Evolutionary conservation across 306 rosid genomes (phyloP).

Genomic region (Inga leiocalycina): DNA sequence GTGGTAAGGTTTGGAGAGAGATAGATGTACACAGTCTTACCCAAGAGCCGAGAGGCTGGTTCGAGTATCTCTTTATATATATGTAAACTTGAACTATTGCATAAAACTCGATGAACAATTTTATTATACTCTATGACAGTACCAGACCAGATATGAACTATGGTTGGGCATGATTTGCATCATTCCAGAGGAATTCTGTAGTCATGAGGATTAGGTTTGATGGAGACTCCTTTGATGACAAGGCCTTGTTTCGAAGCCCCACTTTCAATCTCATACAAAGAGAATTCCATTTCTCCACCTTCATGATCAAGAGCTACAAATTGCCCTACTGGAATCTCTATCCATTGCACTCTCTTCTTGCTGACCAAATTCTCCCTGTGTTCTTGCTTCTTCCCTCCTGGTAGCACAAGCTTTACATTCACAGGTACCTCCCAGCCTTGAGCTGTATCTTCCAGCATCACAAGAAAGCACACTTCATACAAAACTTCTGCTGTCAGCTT

Average conservation of each 20-base stretch:
- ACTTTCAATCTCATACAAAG: conserved; percentile 59
- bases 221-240: conserved; percentile 55
- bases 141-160: not conserved
- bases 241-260: conserved; percentile 77
- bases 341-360: conserved; percentile 47
- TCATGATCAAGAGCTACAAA: conserved; percentile 34
- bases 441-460: conserved; percentile 56
- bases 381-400: conserved; percentile 55
- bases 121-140: not conserved
- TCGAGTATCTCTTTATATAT: too few relatives aligned
- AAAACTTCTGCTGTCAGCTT: conserved; percentile 58
- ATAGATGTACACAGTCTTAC: too few relatives aligned
- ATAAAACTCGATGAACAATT: not conserved
- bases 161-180: not conserved
- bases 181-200: not conserved
- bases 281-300: conserved; percentile 61
- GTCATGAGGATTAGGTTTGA: conserved; percentile 47
- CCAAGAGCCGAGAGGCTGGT: too few relatives aligned
- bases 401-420: conserved; percentile 55
- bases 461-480: conserved; percentile 52
- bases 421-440: conserved; percentile 73
- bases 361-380: conserved; percentile 39
- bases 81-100: not conserved
- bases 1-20: too few relatives aligned
- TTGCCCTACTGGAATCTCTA: conserved; percentile 61